Evolutionary conservation across 2,329 filamentous ascomycete genomes (phyloP).

Genomic region (Nemania abortiva): DNA sequence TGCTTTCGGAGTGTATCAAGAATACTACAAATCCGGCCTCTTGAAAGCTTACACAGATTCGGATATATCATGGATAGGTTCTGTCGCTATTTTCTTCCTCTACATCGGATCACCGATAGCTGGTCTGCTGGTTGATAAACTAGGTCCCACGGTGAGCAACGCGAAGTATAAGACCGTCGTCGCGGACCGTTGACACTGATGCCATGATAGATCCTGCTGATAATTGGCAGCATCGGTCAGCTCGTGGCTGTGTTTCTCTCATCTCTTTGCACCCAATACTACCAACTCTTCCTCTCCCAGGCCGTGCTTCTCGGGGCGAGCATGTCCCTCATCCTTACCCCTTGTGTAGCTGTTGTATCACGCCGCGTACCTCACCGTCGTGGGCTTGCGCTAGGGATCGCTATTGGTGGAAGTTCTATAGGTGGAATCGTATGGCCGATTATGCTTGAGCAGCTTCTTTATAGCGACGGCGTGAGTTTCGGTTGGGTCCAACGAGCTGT

Average conservation of each 20-base stretch:
- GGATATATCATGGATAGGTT: slow-evolving; percentile 53
- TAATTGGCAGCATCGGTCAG: slow-evolving; percentile 34
- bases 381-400: slow-evolving; percentile 38
- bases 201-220: slow-evolving; percentile 30
- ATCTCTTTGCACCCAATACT: slow-evolving; percentile 50
- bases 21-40: slow-evolving; percentile 48
- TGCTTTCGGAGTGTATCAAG: slow-evolving; percentile 53
- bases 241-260: slow-evolving; percentile 49
- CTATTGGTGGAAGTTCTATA: slow-evolving; percentile 49
- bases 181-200: slow-evolving; percentile 2
- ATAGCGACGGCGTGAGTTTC: slow-evolving; percentile 47
- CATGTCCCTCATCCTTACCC: slow-evolving; percentile 43
- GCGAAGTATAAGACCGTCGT: neutral
- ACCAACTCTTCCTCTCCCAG: slow-evolving; percentile 51
- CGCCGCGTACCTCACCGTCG: slow-evolving; percentile 45
- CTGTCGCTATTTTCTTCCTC: slow-evolving; percentile 51
- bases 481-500: slow-evolving; percentile 50
- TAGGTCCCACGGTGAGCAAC: slow-evolving; percentile 46
- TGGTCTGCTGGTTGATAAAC: slow-evolving; percentile 50
- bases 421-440: slow-evolving; percentile 54
- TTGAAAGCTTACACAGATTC: slow-evolving; percentile 41
- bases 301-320: slow-evolving; percentile 43
- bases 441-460: slow-evolving; percentile 47
- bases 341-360: slow-evolving; percentile 42
- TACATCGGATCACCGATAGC: slow-evolving; percentile 44